Base-by-base conservation (phyloP, 345 rosid species). In the Salix koriyanagi region DNA sequence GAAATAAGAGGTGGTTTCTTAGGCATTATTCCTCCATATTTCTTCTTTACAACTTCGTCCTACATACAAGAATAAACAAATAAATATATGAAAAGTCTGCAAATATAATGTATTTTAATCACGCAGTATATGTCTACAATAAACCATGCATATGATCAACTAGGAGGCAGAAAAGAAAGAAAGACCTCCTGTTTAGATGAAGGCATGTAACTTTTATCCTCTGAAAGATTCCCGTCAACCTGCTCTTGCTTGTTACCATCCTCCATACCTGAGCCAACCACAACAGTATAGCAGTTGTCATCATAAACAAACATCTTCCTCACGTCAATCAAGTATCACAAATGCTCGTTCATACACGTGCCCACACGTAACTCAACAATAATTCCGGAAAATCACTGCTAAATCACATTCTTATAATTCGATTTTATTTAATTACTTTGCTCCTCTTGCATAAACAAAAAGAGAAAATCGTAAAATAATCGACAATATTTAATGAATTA, bases 1-100 rank as follows among this genome's bases (percentile, higher is more conserved):
- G 98, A 96, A 69, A 96, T 96, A 48, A 96, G 97, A n/a, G 99
- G 99, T 69, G 98, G 98, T 81, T 96, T 96, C 91, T 91, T 96
- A 64, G 97, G 98, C 83, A 94, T 36, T 54, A 96, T 90, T 70
- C 99, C 99, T 79, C 99, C 99, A 71, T 96, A 96, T 79, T 90
- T 96, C 41, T 88, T 92, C 92, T 94, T 94, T 70, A 96, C 13
- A 75, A 62, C 85, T 65, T 84, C 90, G 79, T 93, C 98, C 99
- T 96, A 75, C 19, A 42, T 8, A 50, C 12, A 34, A 5, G 13
- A 11, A 16, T 25, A 19, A 66, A 32, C 12, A 44, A 36, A 32
- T 14, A 61, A 58, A 3, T 15, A 65, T 25, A 5, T 13, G 56
- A 28, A 76, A 60, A 72, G 4, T 50, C 21, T 2, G 25, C 46